These are phyloP conservation scores for Diplogelasinospora grovesii DNA, from an alignment of 495 filamentous ascomycete species.

Conservation along the genomic window DNA sequence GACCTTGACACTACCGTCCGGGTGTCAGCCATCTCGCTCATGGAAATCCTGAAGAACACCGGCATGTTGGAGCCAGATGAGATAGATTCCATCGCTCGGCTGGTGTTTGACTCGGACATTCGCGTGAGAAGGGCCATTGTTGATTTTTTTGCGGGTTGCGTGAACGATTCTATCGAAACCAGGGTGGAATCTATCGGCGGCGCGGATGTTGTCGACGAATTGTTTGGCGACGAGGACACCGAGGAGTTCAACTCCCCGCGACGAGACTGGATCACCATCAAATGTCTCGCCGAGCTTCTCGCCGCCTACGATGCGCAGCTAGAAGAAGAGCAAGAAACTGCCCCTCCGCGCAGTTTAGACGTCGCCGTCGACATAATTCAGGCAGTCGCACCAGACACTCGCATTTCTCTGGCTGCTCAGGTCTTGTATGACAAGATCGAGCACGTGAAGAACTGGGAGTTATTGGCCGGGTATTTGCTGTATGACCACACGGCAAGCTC, in stretches of 20 bases:
- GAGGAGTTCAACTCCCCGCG: constrained; percentile 71
- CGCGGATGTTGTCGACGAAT: constrained; percentile 47
- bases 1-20: constrained; percentile 76
- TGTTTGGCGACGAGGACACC: constrained; percentile 64
- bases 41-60: constrained; percentile 72
- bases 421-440: constrained; percentile 74
- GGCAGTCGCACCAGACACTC: constrained; percentile 58
- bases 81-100: constrained; percentile 72
- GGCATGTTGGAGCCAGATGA: constrained; percentile 87
- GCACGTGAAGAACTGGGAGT: constrained; percentile 80
- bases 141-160: constrained; percentile 78
- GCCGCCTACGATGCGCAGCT: constrained; percentile 61
- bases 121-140: constrained; percentile 81
- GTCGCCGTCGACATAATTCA: constrained; percentile 44
- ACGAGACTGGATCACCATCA: constrained; percentile 81
- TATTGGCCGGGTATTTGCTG: constrained; percentile 79
- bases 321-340: constrained; percentile 37
- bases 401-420: constrained; percentile 78
- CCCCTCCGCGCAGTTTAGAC: constrained; percentile 35
- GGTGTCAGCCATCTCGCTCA: constrained; percentile 66
- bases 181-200: constrained; percentile 79
- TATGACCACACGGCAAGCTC: constrained; percentile 73
- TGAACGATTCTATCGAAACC: constrained; percentile 72
- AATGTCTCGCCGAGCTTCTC: constrained; percentile 81
- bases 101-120: constrained; percentile 81